A percentile compares a stretch with the other conserved stretches of the same genome.
Evolutionary conservation across 2,329 filamentous ascomycete genomes (phyloP).

Genomic region (Lachnellula willkommii): DNA sequence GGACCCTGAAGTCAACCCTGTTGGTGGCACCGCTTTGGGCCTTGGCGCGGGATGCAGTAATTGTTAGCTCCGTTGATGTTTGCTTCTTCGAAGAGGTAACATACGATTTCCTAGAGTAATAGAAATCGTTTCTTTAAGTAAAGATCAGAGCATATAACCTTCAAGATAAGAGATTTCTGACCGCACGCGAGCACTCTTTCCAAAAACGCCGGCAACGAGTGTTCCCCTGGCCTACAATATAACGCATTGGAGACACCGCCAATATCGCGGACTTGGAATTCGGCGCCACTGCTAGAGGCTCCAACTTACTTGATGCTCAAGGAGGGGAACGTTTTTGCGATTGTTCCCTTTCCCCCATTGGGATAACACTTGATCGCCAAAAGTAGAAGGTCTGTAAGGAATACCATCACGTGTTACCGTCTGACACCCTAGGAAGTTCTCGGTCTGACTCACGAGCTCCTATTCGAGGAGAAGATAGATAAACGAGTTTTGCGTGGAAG

Average conservation of each 20-base stretch:
- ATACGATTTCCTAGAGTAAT: slow-evolving; percentile 3
- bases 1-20: slow-evolving; percentile 1
- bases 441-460: background rate
- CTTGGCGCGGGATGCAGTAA: background rate
- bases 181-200: background rate
- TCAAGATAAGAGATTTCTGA: background rate
- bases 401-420: background rate
- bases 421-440: background rate
- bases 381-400: no score
- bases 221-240: no score
- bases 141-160: background rate
- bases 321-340: no score
- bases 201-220: background rate
- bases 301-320: no score
- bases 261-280: background rate
- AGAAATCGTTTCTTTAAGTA: slow-evolving; percentile 3
- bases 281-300: no score
- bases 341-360: no score
- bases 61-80: background rate
- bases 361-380: no score
- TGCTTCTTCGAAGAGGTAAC: background rate
- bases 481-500: background rate
- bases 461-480: background rate
- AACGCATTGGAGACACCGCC: background rate
- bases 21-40: slow-evolving; percentile 12